Conservation (phyloP, 805 yeast genomes). For the Kuraishia borneana region DNA sequence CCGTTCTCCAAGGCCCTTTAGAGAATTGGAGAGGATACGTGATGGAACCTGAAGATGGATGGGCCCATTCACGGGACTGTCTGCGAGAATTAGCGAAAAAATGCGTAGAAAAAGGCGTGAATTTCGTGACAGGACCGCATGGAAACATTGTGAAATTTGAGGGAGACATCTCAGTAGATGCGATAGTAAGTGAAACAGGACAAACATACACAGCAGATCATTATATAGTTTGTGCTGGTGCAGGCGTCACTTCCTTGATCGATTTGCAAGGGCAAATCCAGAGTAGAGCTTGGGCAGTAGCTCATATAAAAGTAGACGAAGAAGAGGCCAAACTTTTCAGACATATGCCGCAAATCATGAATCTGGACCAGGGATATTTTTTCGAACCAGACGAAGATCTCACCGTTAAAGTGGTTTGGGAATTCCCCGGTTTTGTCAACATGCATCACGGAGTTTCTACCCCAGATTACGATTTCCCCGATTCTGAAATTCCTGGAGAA, state of each 20-base stretch:
- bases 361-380: constrained; percentile 12
- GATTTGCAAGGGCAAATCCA: constrained; percentile 9
- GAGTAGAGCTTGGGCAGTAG: constrained; percentile 12
- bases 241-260: constrained; percentile 15
- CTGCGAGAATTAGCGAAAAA: constrained; percentile 12
- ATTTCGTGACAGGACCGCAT: constrained; percentile 9
- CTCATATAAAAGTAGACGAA: constrained; percentile 9
- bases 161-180: background rate
- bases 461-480: constrained; percentile 2
- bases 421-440: constrained; percentile 14
- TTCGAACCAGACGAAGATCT: constrained; percentile 20
- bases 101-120: constrained; percentile 17
- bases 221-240: constrained; percentile 20
- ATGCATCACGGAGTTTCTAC: constrained; percentile 4
- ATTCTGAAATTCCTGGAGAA: background rate
- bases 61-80: constrained; percentile 19
- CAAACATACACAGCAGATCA: constrained; percentile 3
- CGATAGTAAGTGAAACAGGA: constrained; percentile 4
- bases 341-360: constrained; percentile 9
- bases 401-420: constrained; percentile 9
- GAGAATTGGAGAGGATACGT: constrained; percentile 6
- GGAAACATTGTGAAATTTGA: constrained; percentile 3
- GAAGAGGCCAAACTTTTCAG: constrained; percentile 9
- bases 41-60: constrained; percentile 12
- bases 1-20: constrained; percentile 6